Evolutionary conservation across 768 basidiomycete species (phyloP).

Genomic region (Neoboletus subvelutipes): DNA sequence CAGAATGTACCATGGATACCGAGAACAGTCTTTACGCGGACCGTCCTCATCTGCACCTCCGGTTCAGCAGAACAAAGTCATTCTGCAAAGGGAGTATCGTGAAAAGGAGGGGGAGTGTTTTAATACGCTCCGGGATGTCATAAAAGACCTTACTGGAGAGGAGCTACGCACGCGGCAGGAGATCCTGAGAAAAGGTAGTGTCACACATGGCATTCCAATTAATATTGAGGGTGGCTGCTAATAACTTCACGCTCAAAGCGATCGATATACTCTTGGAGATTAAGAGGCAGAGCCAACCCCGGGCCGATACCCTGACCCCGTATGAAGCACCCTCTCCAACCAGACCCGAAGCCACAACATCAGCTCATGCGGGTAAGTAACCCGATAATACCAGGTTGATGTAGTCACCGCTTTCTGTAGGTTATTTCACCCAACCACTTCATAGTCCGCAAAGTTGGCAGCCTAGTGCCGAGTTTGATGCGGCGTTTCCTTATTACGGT

Average conservation of each 20-base stretch:
- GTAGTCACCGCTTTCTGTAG: conserved; percentile 5
- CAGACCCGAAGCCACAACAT: not conserved
- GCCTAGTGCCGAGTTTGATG: not conserved
- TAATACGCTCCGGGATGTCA: conserved; percentile 13
- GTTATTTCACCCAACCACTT: not conserved
- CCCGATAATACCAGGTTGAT: not conserved
- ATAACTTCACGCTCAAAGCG: conserved; percentile 1
- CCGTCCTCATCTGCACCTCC: not conserved
- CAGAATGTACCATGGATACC: conserved; percentile 2
- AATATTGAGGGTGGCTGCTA: not conserved
- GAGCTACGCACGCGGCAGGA: conserved; percentile 20
- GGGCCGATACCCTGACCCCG: not conserved
- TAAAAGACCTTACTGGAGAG: conserved; percentile 13
- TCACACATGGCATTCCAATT: not conserved
- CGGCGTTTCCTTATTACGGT: not conserved
- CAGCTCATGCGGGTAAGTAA: conserved; percentile 1
- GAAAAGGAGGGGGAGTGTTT: conserved; percentile 23
- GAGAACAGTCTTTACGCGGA: not conserved
- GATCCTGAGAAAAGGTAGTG: conserved; percentile 17
- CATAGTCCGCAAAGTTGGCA: not conserved
- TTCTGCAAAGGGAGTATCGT: conserved; percentile 21
- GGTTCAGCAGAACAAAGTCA: conserved; percentile 13
- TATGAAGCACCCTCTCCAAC: not conserved
- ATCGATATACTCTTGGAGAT: conserved; percentile 6
- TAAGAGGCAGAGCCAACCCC: not conserved